Percentiles rank a stretch among this genome's conserved stretches.
Evolutionary conservation across 163 green algal species (phyloP).

Genomic region (Scenedesmus sp.): DNA sequence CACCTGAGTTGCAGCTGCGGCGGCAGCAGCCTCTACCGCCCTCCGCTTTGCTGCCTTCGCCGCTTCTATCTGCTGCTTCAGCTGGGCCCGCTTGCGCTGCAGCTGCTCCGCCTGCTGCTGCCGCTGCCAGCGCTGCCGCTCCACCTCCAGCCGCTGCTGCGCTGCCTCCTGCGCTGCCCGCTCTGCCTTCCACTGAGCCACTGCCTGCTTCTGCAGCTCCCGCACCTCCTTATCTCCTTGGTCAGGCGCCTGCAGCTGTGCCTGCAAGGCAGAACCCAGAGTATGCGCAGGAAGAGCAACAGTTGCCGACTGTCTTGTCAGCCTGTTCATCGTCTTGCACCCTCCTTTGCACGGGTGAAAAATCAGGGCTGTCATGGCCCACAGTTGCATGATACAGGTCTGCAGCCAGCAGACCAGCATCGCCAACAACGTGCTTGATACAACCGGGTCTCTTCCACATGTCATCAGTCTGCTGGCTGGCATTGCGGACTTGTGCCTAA

Average conservation of each 20-base stretch:
- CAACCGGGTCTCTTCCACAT: no score
- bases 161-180: not conserved
- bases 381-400: not conserved
- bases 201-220: slow-evolving; percentile 16
- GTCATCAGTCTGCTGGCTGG: no score
- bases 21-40: not conserved
- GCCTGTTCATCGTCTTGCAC: not conserved
- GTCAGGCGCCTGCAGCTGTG: not conserved
- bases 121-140: slow-evolving; percentile 13
- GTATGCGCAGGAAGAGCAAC: no score
- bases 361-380: not conserved
- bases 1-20: slow-evolving; percentile 1
- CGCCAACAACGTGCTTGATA: not conserved
- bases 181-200: slow-evolving; percentile 38
- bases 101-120: slow-evolving; percentile 2
- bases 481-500: no score
- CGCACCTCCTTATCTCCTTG: slow-evolving; percentile 23
- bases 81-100: slow-evolving; percentile 4
- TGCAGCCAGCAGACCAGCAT: not conserved
- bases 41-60: slow-evolving; percentile 32
- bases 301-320: no score
- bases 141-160: not conserved
- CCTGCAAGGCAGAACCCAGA: not conserved
- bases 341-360: not conserved
- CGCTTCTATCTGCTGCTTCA: slow-evolving; percentile 4